phyloP scores from a whole-genome alignment of 177 flowering plant species.

The Vitis hybrid region DNA sequence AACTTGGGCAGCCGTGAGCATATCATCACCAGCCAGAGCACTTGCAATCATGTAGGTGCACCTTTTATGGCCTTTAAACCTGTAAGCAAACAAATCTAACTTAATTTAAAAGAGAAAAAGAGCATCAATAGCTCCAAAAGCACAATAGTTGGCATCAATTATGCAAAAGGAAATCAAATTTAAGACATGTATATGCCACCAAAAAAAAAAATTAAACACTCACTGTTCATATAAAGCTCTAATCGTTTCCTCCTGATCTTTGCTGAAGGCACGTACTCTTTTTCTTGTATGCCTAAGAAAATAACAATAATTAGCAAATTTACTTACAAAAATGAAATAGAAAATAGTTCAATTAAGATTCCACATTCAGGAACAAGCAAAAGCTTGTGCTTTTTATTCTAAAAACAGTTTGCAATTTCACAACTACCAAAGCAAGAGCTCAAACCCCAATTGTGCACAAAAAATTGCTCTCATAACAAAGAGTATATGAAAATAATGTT shows the following conservation, averaged over 20 bases:
- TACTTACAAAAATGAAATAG: neutral
- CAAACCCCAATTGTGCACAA: too few relatives aligned
- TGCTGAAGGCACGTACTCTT: conserved; percentile 63
- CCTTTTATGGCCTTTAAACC: conserved; percentile 77
- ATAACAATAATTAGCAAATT: neutral
- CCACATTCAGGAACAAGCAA: conserved; percentile 1
- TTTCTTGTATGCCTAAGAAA: conserved; percentile 55
- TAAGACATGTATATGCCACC: neutral
- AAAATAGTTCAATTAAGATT: neutral
- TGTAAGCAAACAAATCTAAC: conserved; percentile 16
- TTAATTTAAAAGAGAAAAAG: neutral
- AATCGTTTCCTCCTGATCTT: conserved; percentile 60
- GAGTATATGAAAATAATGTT: neutral
- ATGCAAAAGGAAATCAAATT: neutral
- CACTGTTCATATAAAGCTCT: conserved; percentile 79
- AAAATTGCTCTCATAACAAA: too few relatives aligned
- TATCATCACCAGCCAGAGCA: conserved; percentile 59
- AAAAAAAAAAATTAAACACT: conserved; percentile 21
- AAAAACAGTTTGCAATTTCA: neutral
- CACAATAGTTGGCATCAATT: neutral
- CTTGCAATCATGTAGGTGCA: conserved; percentile 88
- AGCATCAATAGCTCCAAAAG: too few relatives aligned
- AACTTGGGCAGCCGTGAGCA: conserved; percentile 66
- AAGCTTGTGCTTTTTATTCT: neutral
- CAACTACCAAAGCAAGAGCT: too few relatives aligned